Evolutionary conservation across 2,329 filamentous ascomycete species (phyloP), one percentile per base, ranked within the genome.

Genomic region (Xylariales sp.): DNA sequence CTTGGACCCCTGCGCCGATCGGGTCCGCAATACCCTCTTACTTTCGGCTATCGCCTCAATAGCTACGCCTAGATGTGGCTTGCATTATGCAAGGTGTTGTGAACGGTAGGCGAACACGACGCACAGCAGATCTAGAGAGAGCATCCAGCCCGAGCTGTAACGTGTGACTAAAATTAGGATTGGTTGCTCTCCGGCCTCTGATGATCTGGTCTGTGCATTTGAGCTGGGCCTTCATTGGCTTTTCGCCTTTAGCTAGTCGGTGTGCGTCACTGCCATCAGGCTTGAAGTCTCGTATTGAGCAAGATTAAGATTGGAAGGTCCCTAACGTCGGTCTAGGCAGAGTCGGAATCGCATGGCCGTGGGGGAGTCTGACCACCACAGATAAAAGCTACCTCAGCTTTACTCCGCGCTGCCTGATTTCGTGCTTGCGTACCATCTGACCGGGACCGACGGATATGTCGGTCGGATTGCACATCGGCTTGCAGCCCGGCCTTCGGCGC

Each of bases 361-460:
- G 32, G 5, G n/a, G n/a, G 16, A 58, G 43, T 34, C 16, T 36
- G 16, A 18, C 18, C 48, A 18, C 39, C 32, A 1, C 8, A 18
- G 30, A 36, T 34, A 52, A 54, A 48, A 32, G 43, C 36, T 23
- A 10, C 12, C 12, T 60, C 16, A 64, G 55, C 61, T 41, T 18
- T 28, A 46, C 18, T n/a, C 18, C 36, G 36, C 53, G 46, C 55
- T 46, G 32, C 43, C 36, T 41, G 12, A 45, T 67, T 36, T n/a
- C 23, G n/a, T 41, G 3, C 3, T 18, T 34, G 10, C 28, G 46
- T 65, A 49, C 54, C 46, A 58, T 55, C n/a, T 10, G 12, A 30
- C 32, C 63, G 59, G 67, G 58, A 63, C 63, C 67, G 67, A 67
- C 59, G 30, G n/a, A 52, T 16, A 58, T 55, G 54, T 39, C 57